These are phyloP conservation scores for Monosporascus ibericus DNA, from an alignment of 2,329 filamentous ascomycete genomes.

Conservation along the genomic window DNA sequence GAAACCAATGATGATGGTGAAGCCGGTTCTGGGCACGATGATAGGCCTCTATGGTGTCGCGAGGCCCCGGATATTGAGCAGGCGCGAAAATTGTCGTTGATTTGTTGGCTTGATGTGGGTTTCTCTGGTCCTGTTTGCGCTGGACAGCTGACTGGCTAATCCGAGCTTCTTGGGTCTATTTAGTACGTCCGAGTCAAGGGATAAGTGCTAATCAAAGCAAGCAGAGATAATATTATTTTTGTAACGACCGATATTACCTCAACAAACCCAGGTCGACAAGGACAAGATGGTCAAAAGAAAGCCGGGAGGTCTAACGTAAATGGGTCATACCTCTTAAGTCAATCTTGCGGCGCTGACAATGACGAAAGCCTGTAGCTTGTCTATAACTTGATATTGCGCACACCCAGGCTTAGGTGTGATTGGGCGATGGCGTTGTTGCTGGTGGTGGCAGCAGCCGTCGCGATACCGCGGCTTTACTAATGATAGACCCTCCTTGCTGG, in stretches of 20 bases:
- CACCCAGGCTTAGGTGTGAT: background rate
- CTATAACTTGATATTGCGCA: background rate
- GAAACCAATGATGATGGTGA: slow-evolving; percentile 43
- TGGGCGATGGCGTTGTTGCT: background rate
- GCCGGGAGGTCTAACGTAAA: background rate
- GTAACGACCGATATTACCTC: no score
- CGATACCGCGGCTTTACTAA: background rate
- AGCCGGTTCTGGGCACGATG: slow-evolving; percentile 37
- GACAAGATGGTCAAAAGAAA: background rate
- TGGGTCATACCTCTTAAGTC: background rate
- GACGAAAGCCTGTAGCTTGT: background rate
- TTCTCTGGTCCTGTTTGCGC: slow-evolving; percentile 23
- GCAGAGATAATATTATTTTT: background rate
- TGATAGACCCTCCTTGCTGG: background rate
- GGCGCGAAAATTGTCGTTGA: slow-evolving; percentile 44
- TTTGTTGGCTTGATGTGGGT: slow-evolving; percentile 35
- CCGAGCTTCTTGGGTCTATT: slow-evolving; percentile 12
- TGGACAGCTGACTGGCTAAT: slow-evolving; percentile 26
- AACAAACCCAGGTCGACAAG: background rate
- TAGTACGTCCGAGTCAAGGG: slow-evolving; percentile 7
- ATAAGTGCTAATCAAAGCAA: slow-evolving; percentile 1
- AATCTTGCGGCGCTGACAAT: background rate
- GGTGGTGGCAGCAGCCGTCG: background rate
- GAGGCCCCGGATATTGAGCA: no score
- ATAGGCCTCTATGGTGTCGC: slow-evolving; percentile 41